Evolutionary conservation across 192 early-diverging fungal species (phyloP).

Genomic region (Rhizophagus sp.): DNA sequence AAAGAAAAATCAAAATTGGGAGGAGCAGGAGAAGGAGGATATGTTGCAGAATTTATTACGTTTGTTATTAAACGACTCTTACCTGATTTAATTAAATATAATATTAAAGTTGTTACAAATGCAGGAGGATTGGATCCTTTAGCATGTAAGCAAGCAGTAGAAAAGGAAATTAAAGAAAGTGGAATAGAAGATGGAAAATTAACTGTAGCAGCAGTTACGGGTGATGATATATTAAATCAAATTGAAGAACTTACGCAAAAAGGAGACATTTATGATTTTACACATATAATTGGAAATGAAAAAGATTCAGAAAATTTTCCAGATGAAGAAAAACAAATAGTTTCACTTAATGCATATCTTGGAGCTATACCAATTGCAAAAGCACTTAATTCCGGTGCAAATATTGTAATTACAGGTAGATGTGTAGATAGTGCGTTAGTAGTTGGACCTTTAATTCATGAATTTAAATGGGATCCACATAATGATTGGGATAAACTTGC

Average conservation of each 20-base stretch:
- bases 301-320: conserved; percentile 54
- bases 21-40: conserved; percentile 51
- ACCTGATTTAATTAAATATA: conserved; percentile 51
- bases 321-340: conserved; percentile 46
- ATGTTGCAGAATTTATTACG: conserved; percentile 61
- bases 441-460: conserved; percentile 62
- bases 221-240: conserved; percentile 57
- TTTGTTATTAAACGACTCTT: conserved; percentile 50
- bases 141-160: conserved; percentile 64
- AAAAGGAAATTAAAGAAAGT: conserved; percentile 43
- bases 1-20: conserved; percentile 39
- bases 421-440: conserved; percentile 69
- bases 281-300: conserved; percentile 40
- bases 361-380: conserved; percentile 57
- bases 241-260: conserved; percentile 33
- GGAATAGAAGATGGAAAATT: conserved; percentile 42
- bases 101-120: conserved; percentile 65
- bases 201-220: conserved; percentile 60
- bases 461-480: conserved; percentile 54
- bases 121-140: conserved; percentile 66
- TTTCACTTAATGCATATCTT: conserved; percentile 67
- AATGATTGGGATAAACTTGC: conserved; percentile 60
- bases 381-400: conserved; percentile 56
- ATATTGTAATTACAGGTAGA: conserved; percentile 69
- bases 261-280: conserved; percentile 41